Base-by-base conservation (phyloP, 1,284 basidiomycete species). In the Ustilago cynodontis region DNA sequence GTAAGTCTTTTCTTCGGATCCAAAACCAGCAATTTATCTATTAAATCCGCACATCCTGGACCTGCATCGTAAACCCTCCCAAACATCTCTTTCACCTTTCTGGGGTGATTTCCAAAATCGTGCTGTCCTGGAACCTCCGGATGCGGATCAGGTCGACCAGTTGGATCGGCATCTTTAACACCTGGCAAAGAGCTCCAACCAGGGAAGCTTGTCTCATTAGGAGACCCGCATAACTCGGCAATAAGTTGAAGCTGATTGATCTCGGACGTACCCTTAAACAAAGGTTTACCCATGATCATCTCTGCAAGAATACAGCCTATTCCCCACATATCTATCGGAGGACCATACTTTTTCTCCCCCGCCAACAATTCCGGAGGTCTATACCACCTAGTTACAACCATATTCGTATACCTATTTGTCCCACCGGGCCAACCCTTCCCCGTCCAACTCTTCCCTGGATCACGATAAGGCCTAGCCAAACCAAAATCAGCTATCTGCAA, bases 301-400 rank as follows among this genome's bases (percentile, higher is more conserved):
- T 99, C 96, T 26, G 93, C 96, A 18, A 99, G 88, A 37, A 99
- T 94, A 86, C 95, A 95, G 90, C 95, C 96, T 57, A 98, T 91
- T n/a, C 95, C 95, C 97, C 96, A 99, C 85, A 99, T 92, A 86
- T 99, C 96, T 56, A 99, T 92, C 74, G 95, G 93, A 0, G 94
- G 93, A 4, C 94, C 94, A 83, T 99, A 99, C 77, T 93, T 80
- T 54, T 91, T 89, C 37, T 94, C 92, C 45, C 96, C 95, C 5
- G 98, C 89, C 18, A 99, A 88, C 2, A 99, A 88, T 87, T 99
- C 96, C 0, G 97, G 96, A 6, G 97, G 95, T 31, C 97, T 91
- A 85, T 99, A 99, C 96, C 97, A 99, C 49, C 95, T 88, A 10
- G 96, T 99, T n/a, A 99, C 96, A 28, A 99, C 97, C 87, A 94